Conservation (phyloP, 2,329 filamentous ascomycete genomes). For the Trichoderma brevicompactum region DNA sequence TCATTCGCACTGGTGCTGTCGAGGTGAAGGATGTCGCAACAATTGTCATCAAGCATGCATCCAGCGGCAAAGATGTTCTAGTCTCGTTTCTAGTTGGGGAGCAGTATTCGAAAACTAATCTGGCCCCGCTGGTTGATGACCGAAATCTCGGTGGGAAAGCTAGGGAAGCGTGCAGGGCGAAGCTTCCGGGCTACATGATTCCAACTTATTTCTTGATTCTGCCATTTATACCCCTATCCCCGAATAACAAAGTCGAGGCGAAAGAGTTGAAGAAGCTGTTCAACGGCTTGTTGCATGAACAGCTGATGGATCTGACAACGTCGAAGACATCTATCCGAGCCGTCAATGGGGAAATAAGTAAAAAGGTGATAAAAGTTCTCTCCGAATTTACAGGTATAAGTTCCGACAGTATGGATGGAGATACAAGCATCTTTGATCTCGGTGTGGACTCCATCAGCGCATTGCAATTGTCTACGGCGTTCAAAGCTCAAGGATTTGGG, state of each 20-base stretch:
- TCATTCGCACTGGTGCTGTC: slow-evolving; percentile 65
- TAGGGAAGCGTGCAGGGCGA: slow-evolving; percentile 66
- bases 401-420: slow-evolving; percentile 50
- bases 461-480: slow-evolving; percentile 66
- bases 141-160: slow-evolving; percentile 51
- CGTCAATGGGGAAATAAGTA: slow-evolving; percentile 44
- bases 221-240: slow-evolving; percentile 73
- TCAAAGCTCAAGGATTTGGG: slow-evolving; percentile 66
- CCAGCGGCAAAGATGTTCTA: slow-evolving; percentile 78
- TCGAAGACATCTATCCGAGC: slow-evolving; percentile 29
- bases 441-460: slow-evolving; percentile 88
- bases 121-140: slow-evolving; percentile 38
- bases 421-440: slow-evolving; percentile 78
- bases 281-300: slow-evolving; percentile 58
- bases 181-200: slow-evolving; percentile 85
- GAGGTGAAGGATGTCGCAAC: slow-evolving; percentile 73
- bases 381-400: slow-evolving; percentile 55
- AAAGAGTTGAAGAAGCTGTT: slow-evolving; percentile 73
- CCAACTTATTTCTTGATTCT: slow-evolving; percentile 81
- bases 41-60: slow-evolving; percentile 70
- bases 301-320: slow-evolving; percentile 62
- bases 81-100: slow-evolving; percentile 69
- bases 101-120: slow-evolving; percentile 1
- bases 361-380: slow-evolving; percentile 58
- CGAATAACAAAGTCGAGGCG: slow-evolving; percentile 87